Percentiles rank a stretch among this genome's conserved stretches.
phyloP scores from a whole-genome alignment of 176 grass and related monocot genomes.

The Triticum urartu region DNA sequence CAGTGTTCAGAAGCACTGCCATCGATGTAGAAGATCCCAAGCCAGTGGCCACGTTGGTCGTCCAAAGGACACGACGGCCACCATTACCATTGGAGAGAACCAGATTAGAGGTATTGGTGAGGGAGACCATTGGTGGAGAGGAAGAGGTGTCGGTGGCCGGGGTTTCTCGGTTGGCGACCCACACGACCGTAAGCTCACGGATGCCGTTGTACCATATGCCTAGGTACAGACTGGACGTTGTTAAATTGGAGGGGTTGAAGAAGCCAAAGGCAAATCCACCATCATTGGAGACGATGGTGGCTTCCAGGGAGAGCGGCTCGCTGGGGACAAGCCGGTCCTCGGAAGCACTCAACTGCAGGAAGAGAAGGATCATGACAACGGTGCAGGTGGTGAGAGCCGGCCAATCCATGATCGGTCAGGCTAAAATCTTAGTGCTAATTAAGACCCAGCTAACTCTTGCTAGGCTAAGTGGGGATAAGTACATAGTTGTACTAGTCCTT shows the following conservation, averaged over 20 bases:
- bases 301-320: background rate
- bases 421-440: background rate
- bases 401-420: background rate
- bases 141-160: background rate
- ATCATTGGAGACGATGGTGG: background rate
- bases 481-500: background rate
- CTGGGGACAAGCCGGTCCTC: constrained; percentile 9
- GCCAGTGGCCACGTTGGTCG: background rate
- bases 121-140: background rate
- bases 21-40: background rate
- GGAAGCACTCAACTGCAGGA: background rate
- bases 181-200: background rate
- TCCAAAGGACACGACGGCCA: background rate
- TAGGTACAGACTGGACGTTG: background rate
- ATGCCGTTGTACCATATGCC: background rate
- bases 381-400: background rate
- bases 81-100: background rate
- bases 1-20: constrained; percentile 16
- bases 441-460: background rate
- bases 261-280: constrained; percentile 16
- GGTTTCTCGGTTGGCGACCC: background rate
- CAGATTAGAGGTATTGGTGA: background rate
- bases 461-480: background rate
- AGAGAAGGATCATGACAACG: background rate
- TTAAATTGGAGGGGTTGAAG: background rate